These are phyloP conservation scores for Beauveria australis DNA, from an alignment of 2,329 filamentous ascomycete genomes.

Conservation along the genomic window DNA sequence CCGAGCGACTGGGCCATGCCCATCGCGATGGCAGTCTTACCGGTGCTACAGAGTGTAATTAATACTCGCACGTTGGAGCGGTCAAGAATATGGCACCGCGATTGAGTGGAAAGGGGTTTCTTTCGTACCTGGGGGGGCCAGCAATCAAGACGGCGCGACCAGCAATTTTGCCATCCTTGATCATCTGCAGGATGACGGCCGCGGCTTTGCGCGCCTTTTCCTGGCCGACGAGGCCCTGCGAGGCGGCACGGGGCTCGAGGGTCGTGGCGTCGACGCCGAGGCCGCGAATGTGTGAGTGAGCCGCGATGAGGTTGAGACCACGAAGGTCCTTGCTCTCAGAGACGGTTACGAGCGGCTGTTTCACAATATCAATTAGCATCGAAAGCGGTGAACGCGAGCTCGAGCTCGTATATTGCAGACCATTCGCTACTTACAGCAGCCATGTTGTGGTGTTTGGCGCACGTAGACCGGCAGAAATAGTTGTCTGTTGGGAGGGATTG, in stretches of 20 bases:
- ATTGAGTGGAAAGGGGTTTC: background rate
- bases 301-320: conserved; percentile 93
- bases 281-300: conserved; percentile 95
- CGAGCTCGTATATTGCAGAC: background rate
- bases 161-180: conserved; percentile 97
- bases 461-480: conserved; percentile 10
- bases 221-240: conserved; percentile 92
- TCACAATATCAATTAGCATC: conserved; percentile 17
- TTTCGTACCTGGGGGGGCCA: conserved; percentile 67
- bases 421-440: conserved; percentile 38
- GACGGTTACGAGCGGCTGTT: conserved; percentile 62
- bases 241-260: conserved; percentile 73
- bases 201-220: conserved; percentile 95
- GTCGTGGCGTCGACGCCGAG: conserved; percentile 89
- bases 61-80: background rate
- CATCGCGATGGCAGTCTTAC: conserved; percentile 98
- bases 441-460: conserved; percentile 30
- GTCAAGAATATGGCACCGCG: background rate
- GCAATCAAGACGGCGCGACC: conserved; percentile 91
- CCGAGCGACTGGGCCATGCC: conserved; percentile 96
- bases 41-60: conserved; percentile 53
- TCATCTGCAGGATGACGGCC: conserved; percentile 95
- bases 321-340: conserved; percentile 94
- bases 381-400: background rate
- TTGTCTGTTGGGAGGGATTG: conserved; percentile 9